Evolutionary conservation across 306 rosid species (phyloP).

Genomic region (Neltuma alba): DNA sequence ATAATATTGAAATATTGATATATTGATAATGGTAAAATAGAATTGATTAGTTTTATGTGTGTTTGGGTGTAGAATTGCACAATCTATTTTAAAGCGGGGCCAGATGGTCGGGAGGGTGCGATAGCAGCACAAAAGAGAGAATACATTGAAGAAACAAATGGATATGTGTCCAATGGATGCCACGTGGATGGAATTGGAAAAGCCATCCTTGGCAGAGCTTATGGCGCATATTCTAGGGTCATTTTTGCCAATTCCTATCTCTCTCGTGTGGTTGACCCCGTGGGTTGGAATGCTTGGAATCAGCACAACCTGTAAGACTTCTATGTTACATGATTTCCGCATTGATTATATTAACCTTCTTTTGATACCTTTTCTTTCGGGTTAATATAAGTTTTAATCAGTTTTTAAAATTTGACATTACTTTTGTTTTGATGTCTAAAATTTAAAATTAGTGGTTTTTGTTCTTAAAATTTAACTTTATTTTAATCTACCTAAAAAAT

Average conservation of each 20-base stretch:
- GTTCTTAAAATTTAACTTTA: too few relatives aligned
- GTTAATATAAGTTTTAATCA: too few relatives aligned
- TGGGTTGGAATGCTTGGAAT: constrained; percentile 44
- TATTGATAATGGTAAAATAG: neutral
- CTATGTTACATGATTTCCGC: neutral
- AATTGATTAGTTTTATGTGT: neutral
- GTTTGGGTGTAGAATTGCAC: neutral
- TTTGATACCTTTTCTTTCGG: too few relatives aligned
- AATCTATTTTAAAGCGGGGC: neutral
- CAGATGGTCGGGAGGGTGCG: neutral
- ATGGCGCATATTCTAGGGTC: neutral
- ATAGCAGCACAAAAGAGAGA: constrained; percentile 43
- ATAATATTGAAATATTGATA: too few relatives aligned
- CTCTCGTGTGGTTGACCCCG: constrained; percentile 14
- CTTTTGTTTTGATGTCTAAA: too few relatives aligned
- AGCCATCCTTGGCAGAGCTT: constrained; percentile 47
- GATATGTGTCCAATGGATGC: constrained; percentile 44
- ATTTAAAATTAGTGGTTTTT: too few relatives aligned
- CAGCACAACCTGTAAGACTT: constrained; percentile 16
- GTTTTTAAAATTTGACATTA: too few relatives aligned
- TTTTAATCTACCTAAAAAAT: too few relatives aligned
- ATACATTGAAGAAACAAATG: neutral
- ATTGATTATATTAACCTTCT: too few relatives aligned
- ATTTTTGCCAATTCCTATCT: constrained; percentile 25
- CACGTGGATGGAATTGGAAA: constrained; percentile 5